Evolutionary conservation across 2,329 filamentous ascomycete genomes (phyloP).

Genomic region (Fusarium sp.): DNA sequence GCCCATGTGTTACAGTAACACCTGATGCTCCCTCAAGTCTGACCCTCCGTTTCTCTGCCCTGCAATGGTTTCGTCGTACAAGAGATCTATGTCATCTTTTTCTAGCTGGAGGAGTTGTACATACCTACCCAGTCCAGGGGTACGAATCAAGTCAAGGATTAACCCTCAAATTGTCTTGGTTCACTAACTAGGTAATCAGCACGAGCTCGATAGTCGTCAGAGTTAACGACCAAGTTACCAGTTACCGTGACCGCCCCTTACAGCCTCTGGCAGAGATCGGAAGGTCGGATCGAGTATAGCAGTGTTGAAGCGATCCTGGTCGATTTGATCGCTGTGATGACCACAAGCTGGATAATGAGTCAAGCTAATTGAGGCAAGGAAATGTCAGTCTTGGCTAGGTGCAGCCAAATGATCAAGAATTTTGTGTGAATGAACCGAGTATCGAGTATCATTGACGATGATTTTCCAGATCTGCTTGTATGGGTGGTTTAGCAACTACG

Average conservation of each 20-base stretch:
- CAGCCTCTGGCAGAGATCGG: constrained; percentile 13
- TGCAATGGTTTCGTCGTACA: constrained; percentile 21
- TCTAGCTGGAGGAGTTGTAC: constrained; percentile 6
- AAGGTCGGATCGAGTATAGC: background rate
- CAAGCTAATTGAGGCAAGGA: background rate
- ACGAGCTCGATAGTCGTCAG: constrained; percentile 18
- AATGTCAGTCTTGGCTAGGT: background rate
- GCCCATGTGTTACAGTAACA: constrained; percentile 9
- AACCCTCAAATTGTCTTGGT: constrained; percentile 30
- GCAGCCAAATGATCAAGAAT: background rate
- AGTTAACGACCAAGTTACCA: background rate
- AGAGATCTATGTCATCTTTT: constrained; percentile 10
- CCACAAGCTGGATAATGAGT: background rate
- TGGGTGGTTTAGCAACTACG: constrained; percentile 13
- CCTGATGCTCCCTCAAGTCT: constrained; percentile 4
- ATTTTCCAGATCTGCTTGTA: constrained; percentile 10
- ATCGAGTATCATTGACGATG: constrained; percentile 4
- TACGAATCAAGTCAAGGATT: constrained; percentile 11
- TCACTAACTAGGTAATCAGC: constrained; percentile 32
- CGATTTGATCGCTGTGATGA: background rate
- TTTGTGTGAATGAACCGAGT: too few species aligned
- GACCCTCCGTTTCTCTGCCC: constrained; percentile 5
- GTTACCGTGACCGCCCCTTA: background rate
- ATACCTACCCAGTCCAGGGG: constrained; percentile 1
- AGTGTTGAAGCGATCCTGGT: background rate